phyloP scores from a whole-genome alignment of 352 stramenopile species.

The Globisporangium spiculum region DNA sequence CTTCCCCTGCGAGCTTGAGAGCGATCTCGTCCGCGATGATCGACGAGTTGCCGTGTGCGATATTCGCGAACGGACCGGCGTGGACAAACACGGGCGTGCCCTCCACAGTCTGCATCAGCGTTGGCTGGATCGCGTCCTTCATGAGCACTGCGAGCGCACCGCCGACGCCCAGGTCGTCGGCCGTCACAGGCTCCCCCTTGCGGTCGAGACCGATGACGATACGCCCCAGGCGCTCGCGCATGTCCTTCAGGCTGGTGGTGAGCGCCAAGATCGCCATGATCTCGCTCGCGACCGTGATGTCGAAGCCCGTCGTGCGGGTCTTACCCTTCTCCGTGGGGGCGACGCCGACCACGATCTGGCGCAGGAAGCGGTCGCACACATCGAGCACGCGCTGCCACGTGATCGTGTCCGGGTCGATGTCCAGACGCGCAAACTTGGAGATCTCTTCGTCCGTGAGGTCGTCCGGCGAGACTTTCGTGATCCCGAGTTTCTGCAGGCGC shows the following conservation, averaged over 20 bases:
- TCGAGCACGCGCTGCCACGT: slow-evolving; percentile 95
- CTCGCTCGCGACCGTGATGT: slow-evolving; percentile 95
- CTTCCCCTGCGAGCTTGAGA: slow-evolving; percentile 91
- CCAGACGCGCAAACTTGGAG: slow-evolving; percentile 90
- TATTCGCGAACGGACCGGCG: slow-evolving; percentile 97
- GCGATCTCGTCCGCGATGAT: slow-evolving; percentile 97
- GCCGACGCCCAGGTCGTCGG: slow-evolving; percentile 96
- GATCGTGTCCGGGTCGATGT: slow-evolving; percentile 95
- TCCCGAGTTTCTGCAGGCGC: slow-evolving; percentile 94
- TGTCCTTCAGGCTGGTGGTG: slow-evolving; percentile 92
- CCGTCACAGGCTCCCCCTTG: slow-evolving; percentile 89
- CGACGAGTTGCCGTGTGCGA: slow-evolving; percentile 96
- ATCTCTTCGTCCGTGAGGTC: slow-evolving; percentile 95
- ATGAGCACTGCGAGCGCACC: slow-evolving; percentile 97
- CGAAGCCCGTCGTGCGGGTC: slow-evolving; percentile 64
- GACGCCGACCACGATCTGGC: slow-evolving; percentile 88
- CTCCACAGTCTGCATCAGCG: slow-evolving; percentile 98
- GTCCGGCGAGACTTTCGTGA: slow-evolving; percentile 88
- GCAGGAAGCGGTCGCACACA: slow-evolving; percentile 96
- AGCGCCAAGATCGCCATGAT: slow-evolving; percentile 98
- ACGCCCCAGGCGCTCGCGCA: slow-evolving; percentile 90
- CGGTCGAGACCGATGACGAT: slow-evolving; percentile 94
- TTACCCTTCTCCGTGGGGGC: slow-evolving; percentile 91
- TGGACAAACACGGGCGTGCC: slow-evolving; percentile 97
- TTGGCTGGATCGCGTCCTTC: slow-evolving; percentile 97